Evolutionary conservation across 345 rosid genomes (phyloP), one percentile per base, ranked within the genome.

Genomic region (Populus simonii): DNA sequence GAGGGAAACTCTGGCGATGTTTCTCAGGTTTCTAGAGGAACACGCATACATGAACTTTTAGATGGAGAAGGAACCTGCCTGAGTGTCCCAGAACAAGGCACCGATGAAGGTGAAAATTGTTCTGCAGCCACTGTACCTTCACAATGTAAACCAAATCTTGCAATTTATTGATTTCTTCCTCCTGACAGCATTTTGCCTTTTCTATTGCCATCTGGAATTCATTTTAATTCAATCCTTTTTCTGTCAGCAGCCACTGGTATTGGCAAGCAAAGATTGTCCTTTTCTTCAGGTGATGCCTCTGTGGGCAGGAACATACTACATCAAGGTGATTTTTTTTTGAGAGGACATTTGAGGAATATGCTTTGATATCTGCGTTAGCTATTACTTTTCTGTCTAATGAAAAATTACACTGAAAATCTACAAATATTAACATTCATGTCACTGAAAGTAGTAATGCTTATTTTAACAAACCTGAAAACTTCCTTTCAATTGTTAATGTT

Each of bases 31-130:
- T 49, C 68, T 25, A 53, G 59, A 23, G 72, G 23, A 69, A 68
- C 36, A 11, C 38, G 36, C 74, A 31, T 5, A 22, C 62, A 15
- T 43, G 79, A 78, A 61, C 47, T 69, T 51, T 59, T 31, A 5
- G 71, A 49, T 5, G 76, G 59, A 29, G 70, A 70, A 33, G 79
- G 38, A 62, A 68, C 66, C 33, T 27, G 13, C 71, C 57, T 5
- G 55, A 49, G 65, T 43, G 31, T 71, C 51, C 15, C 25, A 20
- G 83, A 71, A 74, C 72, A 71, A 45, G 74, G 47, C 70, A 38
- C 38, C 7, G 66, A 72, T 27, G 33, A 36, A 53, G 36, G 3
- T 17, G 29, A 77, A 57, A 41, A 49, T 53, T 11, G 18, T 29
- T 77, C 66, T 33, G 35, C 39, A 22, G 72, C 61, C 63, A 33